Percentiles rank a stretch among this genome's conserved stretches.
phyloP scores from a whole-genome alignment of 2,329 filamentous ascomycete genomes.

The Claviceps pusilla region DNA sequence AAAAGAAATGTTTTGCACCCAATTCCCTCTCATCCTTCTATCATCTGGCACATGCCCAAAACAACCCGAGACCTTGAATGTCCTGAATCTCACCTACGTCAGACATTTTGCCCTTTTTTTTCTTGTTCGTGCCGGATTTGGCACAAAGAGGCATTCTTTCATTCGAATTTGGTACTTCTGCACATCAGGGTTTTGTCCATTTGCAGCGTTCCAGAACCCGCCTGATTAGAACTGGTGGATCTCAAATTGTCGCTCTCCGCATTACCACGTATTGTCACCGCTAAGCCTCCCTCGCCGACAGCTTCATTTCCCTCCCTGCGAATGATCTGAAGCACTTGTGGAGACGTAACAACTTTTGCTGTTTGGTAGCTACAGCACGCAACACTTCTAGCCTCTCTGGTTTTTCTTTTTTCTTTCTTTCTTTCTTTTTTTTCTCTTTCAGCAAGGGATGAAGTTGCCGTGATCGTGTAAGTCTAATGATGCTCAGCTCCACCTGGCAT shows the following conservation, averaged over 20 bases:
- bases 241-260: neutral
- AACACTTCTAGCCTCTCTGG: neutral
- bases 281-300: slow-evolving; percentile 7
- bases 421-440: neutral
- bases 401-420: neutral
- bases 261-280: neutral
- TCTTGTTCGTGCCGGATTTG: neutral
- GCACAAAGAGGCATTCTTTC: slow-evolving; percentile 1
- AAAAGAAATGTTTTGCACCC: slow-evolving; percentile 21
- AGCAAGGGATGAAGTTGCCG: neutral
- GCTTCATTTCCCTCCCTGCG: slow-evolving; percentile 11
- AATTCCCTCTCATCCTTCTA: slow-evolving; percentile 13
- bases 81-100: slow-evolving; percentile 13
- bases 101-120: slow-evolving; percentile 9
- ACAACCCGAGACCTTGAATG: slow-evolving; percentile 16
- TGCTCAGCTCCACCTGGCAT: neutral
- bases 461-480: neutral
- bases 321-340: slow-evolving; percentile 11
- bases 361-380: neutral
- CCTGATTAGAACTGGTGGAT: slow-evolving; percentile 5
- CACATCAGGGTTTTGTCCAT: slow-evolving; percentile 8
- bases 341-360: neutral
- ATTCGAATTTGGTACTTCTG: slow-evolving; percentile 9
- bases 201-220: slow-evolving; percentile 5
- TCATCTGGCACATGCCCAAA: slow-evolving; percentile 9